Percentiles rank a stretch among this genome's conserved stretches.
These are phyloP conservation scores for Phoma sp. DNA, from an alignment of 2,329 filamentous ascomycete species.

Conservation along the genomic window DNA sequence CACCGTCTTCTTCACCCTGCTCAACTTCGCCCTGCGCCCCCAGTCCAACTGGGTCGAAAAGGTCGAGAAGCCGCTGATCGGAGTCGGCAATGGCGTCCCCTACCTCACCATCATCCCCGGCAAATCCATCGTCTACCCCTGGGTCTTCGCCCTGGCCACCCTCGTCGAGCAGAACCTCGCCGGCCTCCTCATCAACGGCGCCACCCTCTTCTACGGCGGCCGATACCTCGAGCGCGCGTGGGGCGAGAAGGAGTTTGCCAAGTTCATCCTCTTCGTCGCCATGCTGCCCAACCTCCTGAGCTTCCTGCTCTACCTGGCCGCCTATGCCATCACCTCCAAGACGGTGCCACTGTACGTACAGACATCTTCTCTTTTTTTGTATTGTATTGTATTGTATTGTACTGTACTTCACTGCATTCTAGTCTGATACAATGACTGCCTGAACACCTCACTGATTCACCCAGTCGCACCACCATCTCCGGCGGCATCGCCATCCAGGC, in stretches of 20 bases:
- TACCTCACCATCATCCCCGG: constrained; percentile 89
- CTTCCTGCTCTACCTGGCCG: constrained; percentile 75
- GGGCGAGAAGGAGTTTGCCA: constrained; percentile 89
- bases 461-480: constrained; percentile 76
- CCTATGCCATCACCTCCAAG: constrained; percentile 72
- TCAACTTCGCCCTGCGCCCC: constrained; percentile 77
- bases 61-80: constrained; percentile 51
- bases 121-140: constrained; percentile 84
- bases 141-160: constrained; percentile 86
- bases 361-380: too few species aligned
- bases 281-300: constrained; percentile 81
- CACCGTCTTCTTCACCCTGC: constrained; percentile 77
- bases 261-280: constrained; percentile 80
- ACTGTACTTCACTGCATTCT: too few species aligned
- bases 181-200: constrained; percentile 76
- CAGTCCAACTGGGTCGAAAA: constrained; percentile 53
- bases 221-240: constrained; percentile 95
- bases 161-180: constrained; percentile 94
- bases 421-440: too few species aligned
- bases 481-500: constrained; percentile 90
- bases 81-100: constrained; percentile 71
- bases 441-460: constrained; percentile 18
- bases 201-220: constrained; percentile 88
- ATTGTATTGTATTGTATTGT: too few species aligned
- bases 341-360: constrained; percentile 70